Evolutionary conservation across 257 asterid species (phyloP), one percentile per base, ranked within the genome.

Genomic region (Solanum ossicruentum): DNA sequence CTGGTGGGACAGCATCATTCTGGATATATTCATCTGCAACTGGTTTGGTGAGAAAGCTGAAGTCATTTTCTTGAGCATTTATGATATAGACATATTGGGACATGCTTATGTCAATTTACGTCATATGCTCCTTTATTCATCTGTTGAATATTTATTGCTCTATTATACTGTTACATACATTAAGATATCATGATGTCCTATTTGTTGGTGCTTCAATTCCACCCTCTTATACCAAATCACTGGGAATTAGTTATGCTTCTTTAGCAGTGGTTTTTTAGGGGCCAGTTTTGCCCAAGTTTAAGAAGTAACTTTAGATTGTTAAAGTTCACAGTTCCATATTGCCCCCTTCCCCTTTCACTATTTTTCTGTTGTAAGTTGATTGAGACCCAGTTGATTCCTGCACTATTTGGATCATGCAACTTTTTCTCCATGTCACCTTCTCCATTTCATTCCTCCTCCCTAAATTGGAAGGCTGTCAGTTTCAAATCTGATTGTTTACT

Each of bases 1-100:
- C 89, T 96, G 99, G 99, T 96, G 99, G 99, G 99, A 96, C 90
- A 96, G 99, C 92, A 92, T 96, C 81, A 88, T 96, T 89, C 98
- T 96, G 83, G 99, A 96, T 84, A 86, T 96, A 88, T 88, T 96
- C 80, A 91, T 96, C 92, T 96, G 99, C 97, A 96, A 96, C 88
- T 96, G 99, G 99, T 93, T 96, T 86, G 99, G 99, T 96, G 88
- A 81, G 93, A 67, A 86, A 18, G 86, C 84, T 86, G 57, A 18
- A 32, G 78, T 71, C 55, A 28, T 69, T 69, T 20, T 52, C 51
- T 86, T 66, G 85, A 49, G 52, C 67, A 58, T 12, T 70, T 60
- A 17, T 85, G 60, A 63, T 51, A 36, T 71, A 7, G n/a, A 49
- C 67, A 21, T 47, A 77, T 7, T 71, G 45, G 13, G 60, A 16